phyloP scores from a whole-genome alignment of 345 rosid species.

The Syzygium aromaticum region DNA sequence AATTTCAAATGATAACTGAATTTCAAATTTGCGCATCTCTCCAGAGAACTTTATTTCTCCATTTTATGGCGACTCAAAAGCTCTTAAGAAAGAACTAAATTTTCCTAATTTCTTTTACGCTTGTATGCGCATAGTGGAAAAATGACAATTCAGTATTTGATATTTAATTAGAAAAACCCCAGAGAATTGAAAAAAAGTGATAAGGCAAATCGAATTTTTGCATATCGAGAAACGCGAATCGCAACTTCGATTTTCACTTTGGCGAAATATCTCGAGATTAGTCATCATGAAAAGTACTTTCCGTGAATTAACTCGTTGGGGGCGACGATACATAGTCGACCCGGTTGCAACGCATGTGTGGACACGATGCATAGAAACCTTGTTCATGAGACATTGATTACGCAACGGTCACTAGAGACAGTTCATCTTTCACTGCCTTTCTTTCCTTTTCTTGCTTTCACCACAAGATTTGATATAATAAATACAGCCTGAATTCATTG shows the following conservation, averaged over 20 bases:
- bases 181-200: not conserved
- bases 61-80: not conserved
- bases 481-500: not conserved
- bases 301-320: too few relatives aligned
- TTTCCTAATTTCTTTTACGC: not conserved
- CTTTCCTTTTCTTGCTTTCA: not conserved
- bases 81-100: not conserved
- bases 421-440: not conserved
- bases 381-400: not conserved
- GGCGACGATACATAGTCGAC: not conserved
- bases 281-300: not conserved
- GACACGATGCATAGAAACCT: not conserved
- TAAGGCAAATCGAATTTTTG: not conserved
- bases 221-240: accelerated
- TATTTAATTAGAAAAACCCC: not conserved
- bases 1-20: not conserved
- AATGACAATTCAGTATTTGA: not conserved
- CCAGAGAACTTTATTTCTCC: not conserved
- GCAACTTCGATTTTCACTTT: not conserved
- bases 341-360: not conserved
- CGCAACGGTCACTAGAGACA: not conserved
- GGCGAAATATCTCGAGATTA: accelerated
- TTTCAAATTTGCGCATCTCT: not conserved
- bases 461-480: not conserved
- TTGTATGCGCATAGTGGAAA: not conserved